phyloP scores from a whole-genome alignment of 2,329 filamentous ascomycete species.

The Fusarium sp. region DNA sequence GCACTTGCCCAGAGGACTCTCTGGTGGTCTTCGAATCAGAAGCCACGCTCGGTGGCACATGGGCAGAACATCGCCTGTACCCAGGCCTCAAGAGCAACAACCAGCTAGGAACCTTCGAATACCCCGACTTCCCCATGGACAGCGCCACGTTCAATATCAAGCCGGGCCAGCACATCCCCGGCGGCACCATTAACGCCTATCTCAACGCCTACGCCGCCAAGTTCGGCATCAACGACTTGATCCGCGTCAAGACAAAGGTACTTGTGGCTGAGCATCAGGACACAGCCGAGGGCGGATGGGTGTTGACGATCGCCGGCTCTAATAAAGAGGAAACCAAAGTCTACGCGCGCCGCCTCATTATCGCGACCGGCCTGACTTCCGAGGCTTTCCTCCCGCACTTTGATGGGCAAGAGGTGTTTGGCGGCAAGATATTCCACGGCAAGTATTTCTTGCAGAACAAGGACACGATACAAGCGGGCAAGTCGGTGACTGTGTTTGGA shows the following conservation, averaged over 20 bases:
- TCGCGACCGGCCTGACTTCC: neutral
- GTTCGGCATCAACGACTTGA: slow-evolving; percentile 60
- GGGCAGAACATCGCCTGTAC: slow-evolving; percentile 69
- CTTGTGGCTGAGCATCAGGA: slow-evolving; percentile 51
- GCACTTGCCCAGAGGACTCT: slow-evolving; percentile 59
- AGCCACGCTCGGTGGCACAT: slow-evolving; percentile 68
- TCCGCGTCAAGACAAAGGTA: slow-evolving; percentile 63
- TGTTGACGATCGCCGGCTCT: neutral
- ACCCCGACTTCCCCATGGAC: slow-evolving; percentile 71
- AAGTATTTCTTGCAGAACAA: neutral
- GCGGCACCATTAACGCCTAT: slow-evolving; percentile 50
- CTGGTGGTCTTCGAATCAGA: slow-evolving; percentile 63
- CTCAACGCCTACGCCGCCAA: slow-evolving; percentile 52
- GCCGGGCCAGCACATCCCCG: slow-evolving; percentile 51
- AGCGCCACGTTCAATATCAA: slow-evolving; percentile 55
- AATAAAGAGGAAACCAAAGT: neutral
- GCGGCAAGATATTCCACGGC: neutral
- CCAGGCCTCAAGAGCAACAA: slow-evolving; percentile 72
- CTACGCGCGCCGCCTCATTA: neutral
- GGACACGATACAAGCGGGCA: neutral
- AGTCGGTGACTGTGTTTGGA: neutral
- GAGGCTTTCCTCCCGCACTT: neutral
- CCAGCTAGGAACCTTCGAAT: slow-evolving; percentile 58
- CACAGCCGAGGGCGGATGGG: slow-evolving; percentile 23
- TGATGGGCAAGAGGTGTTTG: neutral